phyloP scores from a whole-genome alignment of 1,139 yeast genomes.

The Saccharomyces hybrid region DNA sequence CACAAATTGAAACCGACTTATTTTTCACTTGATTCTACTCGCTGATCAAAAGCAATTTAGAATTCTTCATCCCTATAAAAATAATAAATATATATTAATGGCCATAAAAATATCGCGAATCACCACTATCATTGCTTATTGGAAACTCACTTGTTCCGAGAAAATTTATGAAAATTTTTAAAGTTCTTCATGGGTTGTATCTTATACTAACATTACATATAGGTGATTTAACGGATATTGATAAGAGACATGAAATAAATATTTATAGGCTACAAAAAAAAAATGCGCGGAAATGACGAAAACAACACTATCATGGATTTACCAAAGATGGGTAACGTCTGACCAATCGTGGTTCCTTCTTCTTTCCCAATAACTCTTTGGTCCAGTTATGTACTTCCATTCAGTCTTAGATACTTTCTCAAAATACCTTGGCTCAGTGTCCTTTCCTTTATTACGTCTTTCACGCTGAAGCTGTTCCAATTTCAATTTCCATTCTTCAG shows the following conservation, averaged over 20 bases:
- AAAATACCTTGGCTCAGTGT: constrained; percentile 56
- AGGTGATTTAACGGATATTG: neutral
- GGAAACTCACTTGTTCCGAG: too few relatives aligned
- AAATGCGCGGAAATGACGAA: neutral
- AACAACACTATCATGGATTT: constrained; percentile 5
- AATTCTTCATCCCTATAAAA: too few relatives aligned
- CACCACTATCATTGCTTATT: too few relatives aligned
- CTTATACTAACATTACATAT: too few relatives aligned
- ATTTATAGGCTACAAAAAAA: neutral
- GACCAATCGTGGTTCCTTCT: constrained; percentile 57
- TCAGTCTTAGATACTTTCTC: constrained; percentile 43
- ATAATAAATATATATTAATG: too few relatives aligned
- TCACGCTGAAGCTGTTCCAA: constrained; percentile 77
- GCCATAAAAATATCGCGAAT: too few relatives aligned
- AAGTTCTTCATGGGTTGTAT: too few relatives aligned
- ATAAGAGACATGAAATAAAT: neutral
- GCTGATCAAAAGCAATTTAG: too few relatives aligned
- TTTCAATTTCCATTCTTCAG: constrained; percentile 58
- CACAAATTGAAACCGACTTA: too few relatives aligned
- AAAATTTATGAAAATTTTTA: too few relatives aligned
- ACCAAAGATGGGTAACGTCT: constrained; percentile 49
- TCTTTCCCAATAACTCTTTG: constrained; percentile 72
- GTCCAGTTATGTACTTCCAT: constrained; percentile 58
- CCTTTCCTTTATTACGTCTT: constrained; percentile 57
- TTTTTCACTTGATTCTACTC: too few relatives aligned